Evolutionary conservation across 768 basidiomycete species (phyloP).

Genomic region (Kwoniella heveanensis): DNA sequence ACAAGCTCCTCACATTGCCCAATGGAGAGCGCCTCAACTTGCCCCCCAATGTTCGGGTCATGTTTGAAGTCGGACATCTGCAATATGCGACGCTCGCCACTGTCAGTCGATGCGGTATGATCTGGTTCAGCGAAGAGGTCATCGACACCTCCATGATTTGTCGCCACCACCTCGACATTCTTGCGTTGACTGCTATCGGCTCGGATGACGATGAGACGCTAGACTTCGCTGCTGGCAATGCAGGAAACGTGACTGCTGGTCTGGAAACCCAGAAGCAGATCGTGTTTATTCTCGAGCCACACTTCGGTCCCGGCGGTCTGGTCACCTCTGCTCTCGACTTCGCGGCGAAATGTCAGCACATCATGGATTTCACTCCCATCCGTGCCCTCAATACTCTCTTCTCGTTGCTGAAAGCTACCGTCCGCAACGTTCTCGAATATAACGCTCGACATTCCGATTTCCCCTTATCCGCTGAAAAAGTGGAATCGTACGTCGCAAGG

Average conservation of each 20-base stretch:
- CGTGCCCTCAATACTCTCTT: constrained; percentile 94
- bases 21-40: constrained; percentile 98
- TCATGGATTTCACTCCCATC: constrained; percentile 95
- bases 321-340: constrained; percentile 76
- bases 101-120: constrained; percentile 99
- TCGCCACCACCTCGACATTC: constrained; percentile 77
- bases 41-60: constrained; percentile 94
- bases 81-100: constrained; percentile 96
- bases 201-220: constrained; percentile 73
- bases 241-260: constrained; percentile 62
- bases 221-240: constrained; percentile 60
- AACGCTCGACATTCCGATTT: constrained; percentile 94
- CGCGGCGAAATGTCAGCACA: constrained; percentile 86
- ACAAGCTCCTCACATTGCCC: constrained; percentile 92
- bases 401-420: constrained; percentile 94
- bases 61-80: constrained; percentile 99
- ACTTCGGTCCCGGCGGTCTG: constrained; percentile 79
- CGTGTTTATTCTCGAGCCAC: constrained; percentile 70
- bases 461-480: constrained; percentile 76
- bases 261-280: constrained; percentile 56
- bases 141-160: constrained; percentile 90
- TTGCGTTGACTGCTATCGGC: constrained; percentile 75
- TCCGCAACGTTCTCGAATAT: constrained; percentile 89
- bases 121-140: constrained; percentile 99
- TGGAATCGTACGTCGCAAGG: constrained; percentile 89